These are phyloP conservation scores for Mycosphaerella sp. DNA, from an alignment of 2,329 filamentous ascomycete genomes.

Conservation along the genomic window DNA sequence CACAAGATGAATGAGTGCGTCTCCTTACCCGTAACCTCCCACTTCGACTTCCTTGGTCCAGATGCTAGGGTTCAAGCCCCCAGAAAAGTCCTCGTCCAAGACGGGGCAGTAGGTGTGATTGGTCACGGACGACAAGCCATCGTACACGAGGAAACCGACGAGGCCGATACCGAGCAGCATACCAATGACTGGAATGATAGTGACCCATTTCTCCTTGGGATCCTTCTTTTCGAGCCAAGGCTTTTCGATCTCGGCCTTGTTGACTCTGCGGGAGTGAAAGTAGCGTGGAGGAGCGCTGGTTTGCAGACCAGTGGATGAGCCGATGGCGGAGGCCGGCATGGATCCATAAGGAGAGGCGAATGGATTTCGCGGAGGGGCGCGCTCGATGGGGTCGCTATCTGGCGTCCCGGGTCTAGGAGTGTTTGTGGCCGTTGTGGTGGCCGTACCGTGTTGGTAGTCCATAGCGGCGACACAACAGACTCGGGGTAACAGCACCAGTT, in stretches of 20 bases:
- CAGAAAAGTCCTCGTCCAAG: conserved; percentile 59
- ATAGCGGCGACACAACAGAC: conserved; percentile 14
- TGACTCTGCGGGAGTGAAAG: conserved; percentile 67
- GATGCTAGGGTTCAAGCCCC: conserved; percentile 49
- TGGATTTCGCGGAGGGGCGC: conserved; percentile 27
- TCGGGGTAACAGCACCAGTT: not conserved
- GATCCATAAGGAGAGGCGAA: conserved; percentile 40
- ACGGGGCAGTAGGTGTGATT: conserved; percentile 68
- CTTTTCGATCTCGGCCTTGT: conserved; percentile 66
- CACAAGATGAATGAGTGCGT: conserved; percentile 13
- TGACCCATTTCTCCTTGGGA: conserved; percentile 79
- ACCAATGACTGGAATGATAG: conserved; percentile 68
- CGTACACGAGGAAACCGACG: conserved; percentile 66
- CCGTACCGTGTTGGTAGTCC: conserved; percentile 28
- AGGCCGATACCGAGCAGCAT: conserved; percentile 62
- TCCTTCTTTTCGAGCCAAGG: conserved; percentile 70
- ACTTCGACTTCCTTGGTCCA: conserved; percentile 72
- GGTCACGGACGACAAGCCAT: conserved; percentile 64
- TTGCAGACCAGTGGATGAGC: conserved; percentile 38
- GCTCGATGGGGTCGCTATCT: conserved; percentile 31
- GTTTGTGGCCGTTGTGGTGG: conserved; percentile 30
- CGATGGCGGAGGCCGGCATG: conserved; percentile 39
- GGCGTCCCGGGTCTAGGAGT: conserved; percentile 37
- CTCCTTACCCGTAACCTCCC: conserved; percentile 65
- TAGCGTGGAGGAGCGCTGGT: conserved; percentile 40